Base-by-base conservation (phyloP, 768 basidiomycete genomes). In the Fomitopsis serialis region DNA sequence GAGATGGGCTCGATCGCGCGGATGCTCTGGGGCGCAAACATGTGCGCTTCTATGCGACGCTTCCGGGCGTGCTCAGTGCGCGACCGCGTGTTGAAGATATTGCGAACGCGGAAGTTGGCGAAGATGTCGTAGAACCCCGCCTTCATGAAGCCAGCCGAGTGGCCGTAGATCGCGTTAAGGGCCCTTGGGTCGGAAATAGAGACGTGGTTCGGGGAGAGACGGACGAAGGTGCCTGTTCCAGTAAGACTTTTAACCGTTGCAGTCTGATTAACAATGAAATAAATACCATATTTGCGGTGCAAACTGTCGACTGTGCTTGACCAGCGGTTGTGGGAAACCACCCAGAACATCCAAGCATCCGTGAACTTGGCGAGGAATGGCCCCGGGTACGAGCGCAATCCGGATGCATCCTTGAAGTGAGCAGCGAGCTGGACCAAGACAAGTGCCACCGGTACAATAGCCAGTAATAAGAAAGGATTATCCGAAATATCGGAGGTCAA, bases 51-150 rank as follows among this genome's bases (percentile, higher is more conserved):
- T 49, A 93, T 85, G 70, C 92, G 93, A 68, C 92, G 84, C 69
- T 93, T 94, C 29, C 91, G 81, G 3, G 87, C 76, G 63, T 94
- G 92, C 51, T 89, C 87, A 2, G 66, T 64, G n/a, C 89, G 80
- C 62, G 85, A 78, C 45, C 89, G 80, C 11, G 85, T 86, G 62
- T 81, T 46, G 76, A 90, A 88, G 21, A 89, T 68, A 2, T 84
- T 84, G 3, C 12, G 25, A 81, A 77, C 13, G 19, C 36, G 45
- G 37, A 63, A 59, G 22, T 56, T 53, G 15, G 56, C 58, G 45
- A 67, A 63, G 1, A 61, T 61, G 25, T 66, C 63, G 53, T 72
- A 78, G 58, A 76, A 75, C 25, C 71, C 67, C 17, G 69, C 57
- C 62, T 78, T 78, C 24, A 62, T 53, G 10, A 68, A 66, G 12